These are phyloP conservation scores for Neurospora sp. DNA, from an alignment of 2,329 filamentous ascomycete species.

Conservation along the genomic window DNA sequence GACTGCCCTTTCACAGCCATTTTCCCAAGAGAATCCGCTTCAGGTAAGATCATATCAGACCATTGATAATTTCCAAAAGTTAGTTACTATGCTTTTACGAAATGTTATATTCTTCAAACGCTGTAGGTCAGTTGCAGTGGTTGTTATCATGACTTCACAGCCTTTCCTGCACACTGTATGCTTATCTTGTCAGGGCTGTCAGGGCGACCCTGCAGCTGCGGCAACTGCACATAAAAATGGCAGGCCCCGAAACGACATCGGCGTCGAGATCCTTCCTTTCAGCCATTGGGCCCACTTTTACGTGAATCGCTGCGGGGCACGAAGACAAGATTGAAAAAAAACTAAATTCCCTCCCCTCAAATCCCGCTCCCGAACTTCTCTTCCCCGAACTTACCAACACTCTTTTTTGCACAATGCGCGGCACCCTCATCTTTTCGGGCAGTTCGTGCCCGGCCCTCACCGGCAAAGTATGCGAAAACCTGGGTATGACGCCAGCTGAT, in stretches of 20 bases:
- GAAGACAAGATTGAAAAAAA: constrained; percentile 1
- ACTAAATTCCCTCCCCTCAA: not conserved
- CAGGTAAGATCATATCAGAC: not conserved
- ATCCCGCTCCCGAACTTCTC: constrained; percentile 1
- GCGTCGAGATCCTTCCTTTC: not conserved
- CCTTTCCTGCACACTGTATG: not conserved
- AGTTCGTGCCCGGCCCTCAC: constrained; percentile 57
- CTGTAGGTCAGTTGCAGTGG: not conserved
- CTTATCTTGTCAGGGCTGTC: not conserved
- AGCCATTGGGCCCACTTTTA: not conserved
- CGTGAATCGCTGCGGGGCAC: not conserved
- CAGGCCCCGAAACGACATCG: not conserved
- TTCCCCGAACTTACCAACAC: constrained; percentile 12
- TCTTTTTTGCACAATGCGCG: constrained; percentile 41
- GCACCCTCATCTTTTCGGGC: constrained; percentile 58
- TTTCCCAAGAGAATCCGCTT: not conserved
- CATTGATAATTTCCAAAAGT: not conserved
- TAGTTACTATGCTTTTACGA: not conserved
- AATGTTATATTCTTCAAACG: not conserved
- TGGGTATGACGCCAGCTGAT: constrained; percentile 54
- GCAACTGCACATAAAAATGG: not conserved
- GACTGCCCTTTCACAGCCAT: not conserved
- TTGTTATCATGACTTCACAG: not conserved
- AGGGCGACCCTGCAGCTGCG: not conserved
- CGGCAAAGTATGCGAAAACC: constrained; percentile 55